A percentile compares a stretch with the other conserved stretches of the same genome.
Conservation (phyloP, 352 stramenopile species). For the Phytophthora cryptogea region DNA sequence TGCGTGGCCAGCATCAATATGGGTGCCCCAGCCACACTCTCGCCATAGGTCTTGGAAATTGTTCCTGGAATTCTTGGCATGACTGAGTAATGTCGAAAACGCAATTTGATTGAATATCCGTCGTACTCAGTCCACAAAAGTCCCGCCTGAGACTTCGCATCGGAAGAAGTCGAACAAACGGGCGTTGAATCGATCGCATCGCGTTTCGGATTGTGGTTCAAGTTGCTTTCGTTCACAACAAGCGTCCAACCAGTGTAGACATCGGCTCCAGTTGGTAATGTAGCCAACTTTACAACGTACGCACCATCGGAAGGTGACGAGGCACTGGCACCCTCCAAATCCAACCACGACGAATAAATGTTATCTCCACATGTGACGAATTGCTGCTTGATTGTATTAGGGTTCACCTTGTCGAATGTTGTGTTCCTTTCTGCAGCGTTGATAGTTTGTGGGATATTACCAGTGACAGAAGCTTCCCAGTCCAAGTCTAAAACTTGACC, state of each 20-base stretch:
- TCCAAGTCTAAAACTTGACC: conserved; percentile 47
- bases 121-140: conserved; percentile 80
- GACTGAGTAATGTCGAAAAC: conserved; percentile 48
- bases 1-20: conserved; percentile 50
- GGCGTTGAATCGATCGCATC: conserved; percentile 46
- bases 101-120: conserved; percentile 65
- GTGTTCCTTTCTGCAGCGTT: conserved; percentile 15
- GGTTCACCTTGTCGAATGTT: conserved; percentile 17
- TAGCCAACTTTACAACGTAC: conserved; percentile 31
- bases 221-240: conserved; percentile 12
- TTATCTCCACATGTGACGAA: conserved; percentile 44
- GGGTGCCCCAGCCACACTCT: conserved; percentile 42
- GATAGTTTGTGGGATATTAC: conserved; percentile 39
- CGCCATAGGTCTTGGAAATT: conserved; percentile 34
- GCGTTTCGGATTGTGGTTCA: conserved; percentile 64
- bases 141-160: conserved; percentile 26
- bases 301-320: neutral
- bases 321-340: conserved; percentile 23
- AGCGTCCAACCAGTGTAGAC: conserved; percentile 36
- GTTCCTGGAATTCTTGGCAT: conserved; percentile 22
- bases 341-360: conserved; percentile 53
- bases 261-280: conserved; percentile 15
- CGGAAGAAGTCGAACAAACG: conserved; percentile 40
- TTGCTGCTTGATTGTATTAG: conserved; percentile 31
- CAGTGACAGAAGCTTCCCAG: conserved; percentile 42